Evolutionary conservation across 2,329 filamentous ascomycete genomes (phyloP), one percentile per base, ranked within the genome.

Genomic region (Cryphonectria naterciae): DNA sequence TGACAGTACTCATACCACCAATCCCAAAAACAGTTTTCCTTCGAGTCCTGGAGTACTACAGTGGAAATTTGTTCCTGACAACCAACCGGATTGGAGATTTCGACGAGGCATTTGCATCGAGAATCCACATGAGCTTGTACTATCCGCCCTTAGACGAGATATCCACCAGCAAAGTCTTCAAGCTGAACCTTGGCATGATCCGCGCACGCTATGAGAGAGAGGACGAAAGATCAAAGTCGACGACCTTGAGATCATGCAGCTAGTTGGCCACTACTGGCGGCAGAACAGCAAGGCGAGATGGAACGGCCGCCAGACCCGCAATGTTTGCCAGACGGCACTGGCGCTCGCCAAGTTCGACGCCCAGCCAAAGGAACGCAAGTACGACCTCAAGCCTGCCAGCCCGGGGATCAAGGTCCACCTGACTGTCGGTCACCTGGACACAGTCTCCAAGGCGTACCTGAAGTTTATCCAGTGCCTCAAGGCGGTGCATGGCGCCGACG

Each of bases 31-130:
- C 25, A 80, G 81, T 83, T 3, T 83, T 84, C 65, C 77, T 84
- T 5, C 77, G 81, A 0, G 76, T 80, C 0, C 74, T 84, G 0
- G 82, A 84, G 68, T 83, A 83, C 74, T 83, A 82, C 68, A 72
- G 75, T 1, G 82, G 83, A 1, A 81, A 84, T 65, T 74, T 84
- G 0, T 82, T 82, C 73, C 77, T 85, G 10, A 86, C 83, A 0
- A 85, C 83, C 11, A 85, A 85, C 74, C 79, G 82, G 1, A 80
- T 84, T 1, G 81, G 82, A 1, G 75, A 76, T 8, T 80, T 85
- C 28, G 84, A 85, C 70, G 82, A 83, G 61, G 83, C 83, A 1
- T 83, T 84, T 73, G 77, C 77, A 43, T 83, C 82, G 0, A 77
- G 82, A 0, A 79, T 84, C 43, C 80, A 84, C 61, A 73, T 81